Evolutionary conservation across 768 basidiomycete genomes (phyloP).

Genomic region (Polyporus arcularius): DNA sequence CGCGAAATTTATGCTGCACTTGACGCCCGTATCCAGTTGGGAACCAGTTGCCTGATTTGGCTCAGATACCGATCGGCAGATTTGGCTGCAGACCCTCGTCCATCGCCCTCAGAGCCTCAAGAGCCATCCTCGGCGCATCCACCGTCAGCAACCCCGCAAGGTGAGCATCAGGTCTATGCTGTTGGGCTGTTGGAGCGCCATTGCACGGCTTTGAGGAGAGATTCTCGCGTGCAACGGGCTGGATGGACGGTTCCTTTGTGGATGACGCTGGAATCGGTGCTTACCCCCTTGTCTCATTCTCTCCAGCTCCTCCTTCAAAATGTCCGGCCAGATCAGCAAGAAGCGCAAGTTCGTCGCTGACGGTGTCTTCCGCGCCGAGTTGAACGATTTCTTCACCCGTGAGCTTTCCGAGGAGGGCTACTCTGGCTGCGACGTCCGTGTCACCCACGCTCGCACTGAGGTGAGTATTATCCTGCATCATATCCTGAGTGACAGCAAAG

Average conservation of each 20-base stretch:
- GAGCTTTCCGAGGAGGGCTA: constrained; percentile 99
- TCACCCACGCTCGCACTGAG: constrained; percentile 98
- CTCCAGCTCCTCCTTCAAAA: constrained; percentile 41
- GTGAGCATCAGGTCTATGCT: constrained; percentile 8
- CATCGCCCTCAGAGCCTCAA: constrained; percentile 15
- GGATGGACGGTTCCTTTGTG: constrained; percentile 14
- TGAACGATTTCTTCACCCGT: constrained; percentile 98
- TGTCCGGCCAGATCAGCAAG: constrained; percentile 92
- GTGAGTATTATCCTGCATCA: constrained; percentile 36
- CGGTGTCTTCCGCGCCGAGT: constrained; percentile 98
- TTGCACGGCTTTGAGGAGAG: not conserved
- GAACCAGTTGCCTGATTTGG: constrained; percentile 4
- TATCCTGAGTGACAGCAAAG: not conserved
- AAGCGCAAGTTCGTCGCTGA: constrained; percentile 99
- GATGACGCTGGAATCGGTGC: constrained; percentile 16
- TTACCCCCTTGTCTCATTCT: not conserved
- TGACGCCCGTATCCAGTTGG: not conserved
- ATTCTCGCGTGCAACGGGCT: constrained; percentile 8
- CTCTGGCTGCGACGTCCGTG: constrained; percentile 99
- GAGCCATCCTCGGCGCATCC: constrained; percentile 17
- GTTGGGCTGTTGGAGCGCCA: not conserved
- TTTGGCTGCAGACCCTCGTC: constrained; percentile 4
- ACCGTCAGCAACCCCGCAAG: constrained; percentile 20
- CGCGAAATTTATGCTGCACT: constrained; percentile 1
- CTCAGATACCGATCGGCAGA: constrained; percentile 1